Evolutionary conservation across 805 yeast genomes (phyloP).

Genomic region (Teunomyces cretensis): DNA sequence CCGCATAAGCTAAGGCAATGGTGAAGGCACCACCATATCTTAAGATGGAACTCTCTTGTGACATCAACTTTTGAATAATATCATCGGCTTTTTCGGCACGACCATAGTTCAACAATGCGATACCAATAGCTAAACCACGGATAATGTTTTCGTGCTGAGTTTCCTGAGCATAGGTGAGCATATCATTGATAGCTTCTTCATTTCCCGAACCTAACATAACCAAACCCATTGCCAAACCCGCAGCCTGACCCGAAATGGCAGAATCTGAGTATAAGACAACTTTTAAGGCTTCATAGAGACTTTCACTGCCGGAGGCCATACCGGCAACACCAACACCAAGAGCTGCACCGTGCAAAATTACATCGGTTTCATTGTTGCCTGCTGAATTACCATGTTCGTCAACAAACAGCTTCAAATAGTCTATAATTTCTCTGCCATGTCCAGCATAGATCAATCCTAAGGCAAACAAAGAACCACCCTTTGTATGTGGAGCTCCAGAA

Average conservation of each 20-base stretch:
- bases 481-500: constrained; percentile 79
- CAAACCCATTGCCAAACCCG: constrained; percentile 94
- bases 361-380: constrained; percentile 71
- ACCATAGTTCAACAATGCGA: constrained; percentile 84
- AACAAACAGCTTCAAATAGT: constrained; percentile 70
- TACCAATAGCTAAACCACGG: constrained; percentile 88
- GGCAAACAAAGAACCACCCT: constrained; percentile 94
- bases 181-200: constrained; percentile 65
- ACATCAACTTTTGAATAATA: constrained; percentile 62
- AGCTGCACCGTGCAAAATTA: constrained; percentile 91
- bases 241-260: constrained; percentile 94
- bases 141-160: constrained; percentile 95
- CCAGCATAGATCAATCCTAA: constrained; percentile 95
- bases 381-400: constrained; percentile 65
- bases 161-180: constrained; percentile 89
- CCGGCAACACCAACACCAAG: constrained; percentile 96
- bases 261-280: constrained; percentile 85
- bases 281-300: constrained; percentile 77
- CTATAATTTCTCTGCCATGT: constrained; percentile 85
- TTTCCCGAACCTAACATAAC: constrained; percentile 91
- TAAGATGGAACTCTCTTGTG: constrained; percentile 75
- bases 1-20: constrained; percentile 93
- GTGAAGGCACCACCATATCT: constrained; percentile 97
- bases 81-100: constrained; percentile 78
- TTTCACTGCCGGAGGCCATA: constrained; percentile 80